Conservation (phyloP, 2,329 filamentous ascomycete genomes). For the Dryadomyces quercus-mongolicae region DNA sequence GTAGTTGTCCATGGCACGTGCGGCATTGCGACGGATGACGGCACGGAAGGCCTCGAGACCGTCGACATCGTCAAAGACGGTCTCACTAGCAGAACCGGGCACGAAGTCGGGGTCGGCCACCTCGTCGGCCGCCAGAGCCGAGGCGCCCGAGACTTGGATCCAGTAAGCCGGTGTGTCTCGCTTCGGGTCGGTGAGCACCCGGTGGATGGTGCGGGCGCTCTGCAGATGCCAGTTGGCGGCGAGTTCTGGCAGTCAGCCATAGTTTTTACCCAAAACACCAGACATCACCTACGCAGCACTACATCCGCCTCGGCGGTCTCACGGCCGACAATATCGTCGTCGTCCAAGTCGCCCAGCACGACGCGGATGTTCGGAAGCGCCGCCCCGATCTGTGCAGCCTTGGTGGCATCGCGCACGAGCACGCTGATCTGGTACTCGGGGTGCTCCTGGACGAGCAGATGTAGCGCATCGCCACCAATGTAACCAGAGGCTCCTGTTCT, state of each 20-base stretch:
- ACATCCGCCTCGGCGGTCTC: not conserved
- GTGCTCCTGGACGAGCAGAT: not conserved
- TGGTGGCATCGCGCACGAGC: not conserved
- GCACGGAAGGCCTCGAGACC: constrained; percentile 30
- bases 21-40: constrained; percentile 10
- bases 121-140: not conserved
- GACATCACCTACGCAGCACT: not conserved
- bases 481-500: constrained; percentile 2
- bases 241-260: not conserved
- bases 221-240: not conserved
- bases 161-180: not conserved
- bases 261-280: too few relatives aligned
- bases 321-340: not conserved
- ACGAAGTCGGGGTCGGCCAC: not conserved
- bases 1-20: constrained; percentile 1
- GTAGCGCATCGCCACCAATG: not conserved
- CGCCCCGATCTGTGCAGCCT: not conserved
- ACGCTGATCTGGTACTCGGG: not conserved
- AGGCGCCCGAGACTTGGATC: constrained; percentile 1
- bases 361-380: not conserved
- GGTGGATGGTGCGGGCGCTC: not conserved
- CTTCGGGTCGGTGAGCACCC: not conserved
- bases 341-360: not conserved
- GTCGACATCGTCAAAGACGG: constrained; percentile 26
- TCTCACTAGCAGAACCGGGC: not conserved